Evolutionary conservation across 768 basidiomycete species (phyloP).

Genomic region (Terana coerulea): DNA sequence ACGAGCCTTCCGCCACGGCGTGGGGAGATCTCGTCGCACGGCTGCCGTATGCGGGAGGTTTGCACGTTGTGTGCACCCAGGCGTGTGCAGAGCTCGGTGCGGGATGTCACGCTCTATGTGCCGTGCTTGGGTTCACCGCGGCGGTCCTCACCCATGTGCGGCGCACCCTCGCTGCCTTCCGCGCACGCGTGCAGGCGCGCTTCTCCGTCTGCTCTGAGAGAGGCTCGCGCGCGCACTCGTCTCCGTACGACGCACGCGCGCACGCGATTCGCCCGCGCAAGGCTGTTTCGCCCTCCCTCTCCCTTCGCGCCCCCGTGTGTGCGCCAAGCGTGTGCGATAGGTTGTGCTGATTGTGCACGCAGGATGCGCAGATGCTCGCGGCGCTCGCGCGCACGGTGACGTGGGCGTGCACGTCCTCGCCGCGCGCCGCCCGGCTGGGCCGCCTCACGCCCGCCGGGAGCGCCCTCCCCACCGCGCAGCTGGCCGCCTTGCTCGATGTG

Average conservation of each 20-base stretch:
- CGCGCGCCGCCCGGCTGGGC: constrained; percentile 10
- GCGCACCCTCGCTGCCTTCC: neutral
- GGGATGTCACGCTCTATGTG: neutral
- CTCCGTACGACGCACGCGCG: constrained; percentile 1
- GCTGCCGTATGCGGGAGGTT: neutral
- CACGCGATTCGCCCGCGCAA: constrained; percentile 2
- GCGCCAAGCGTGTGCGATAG: too few relatives aligned
- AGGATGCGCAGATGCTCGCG: constrained; percentile 2
- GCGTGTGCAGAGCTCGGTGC: too few relatives aligned
- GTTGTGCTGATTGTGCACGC: neutral
- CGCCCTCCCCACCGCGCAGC: constrained; percentile 1
- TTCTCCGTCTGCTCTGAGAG: neutral
- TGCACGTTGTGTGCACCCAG: too few relatives aligned
- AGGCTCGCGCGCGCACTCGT: neutral
- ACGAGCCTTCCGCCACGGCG: neutral
- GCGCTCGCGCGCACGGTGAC: constrained; percentile 6
- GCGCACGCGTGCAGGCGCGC: neutral
- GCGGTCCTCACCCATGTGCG: too few relatives aligned
- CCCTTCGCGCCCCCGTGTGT: neutral
- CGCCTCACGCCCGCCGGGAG: neutral
- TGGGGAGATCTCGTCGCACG: neutral
- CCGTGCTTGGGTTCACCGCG: neutral
- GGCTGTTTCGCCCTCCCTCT: neutral
- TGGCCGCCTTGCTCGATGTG: constrained; percentile 7
- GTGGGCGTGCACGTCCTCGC: constrained; percentile 8